Evolutionary conservation across 768 basidiomycete genomes (phyloP).

Genomic region (Boletus vinaceobasis): DNA sequence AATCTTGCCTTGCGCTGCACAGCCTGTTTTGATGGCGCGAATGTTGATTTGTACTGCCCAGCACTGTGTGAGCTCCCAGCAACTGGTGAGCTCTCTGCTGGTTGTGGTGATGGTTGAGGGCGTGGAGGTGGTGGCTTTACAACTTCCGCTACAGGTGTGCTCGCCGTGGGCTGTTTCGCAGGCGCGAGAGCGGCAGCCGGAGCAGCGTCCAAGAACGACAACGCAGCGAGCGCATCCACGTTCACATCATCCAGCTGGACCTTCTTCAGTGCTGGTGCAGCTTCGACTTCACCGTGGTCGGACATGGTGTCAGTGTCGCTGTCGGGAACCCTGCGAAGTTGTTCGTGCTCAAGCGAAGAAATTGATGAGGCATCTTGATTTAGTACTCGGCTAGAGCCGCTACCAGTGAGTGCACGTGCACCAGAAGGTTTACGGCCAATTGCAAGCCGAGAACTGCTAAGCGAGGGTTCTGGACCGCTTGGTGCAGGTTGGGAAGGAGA

Average conservation of each 20-base stretch:
- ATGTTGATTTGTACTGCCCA: slow-evolving; percentile 73
- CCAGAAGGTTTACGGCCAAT: slow-evolving; percentile 74
- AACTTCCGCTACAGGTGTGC: slow-evolving; percentile 2
- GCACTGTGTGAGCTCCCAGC: slow-evolving; percentile 26
- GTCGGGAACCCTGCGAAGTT: slow-evolving; percentile 25
- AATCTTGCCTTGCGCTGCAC: slow-evolving; percentile 80
- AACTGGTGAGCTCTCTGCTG: slow-evolving; percentile 27
- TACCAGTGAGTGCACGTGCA: slow-evolving; percentile 62
- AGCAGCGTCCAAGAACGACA: slow-evolving; percentile 65
- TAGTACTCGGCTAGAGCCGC: slow-evolving; percentile 35
- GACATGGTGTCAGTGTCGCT: slow-evolving; percentile 35
- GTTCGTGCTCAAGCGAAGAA: slow-evolving; percentile 37
- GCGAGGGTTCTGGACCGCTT: slow-evolving; percentile 31
- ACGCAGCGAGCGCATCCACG: slow-evolving; percentile 72
- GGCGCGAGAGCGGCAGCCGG: slow-evolving; percentile 18
- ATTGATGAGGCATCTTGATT: slow-evolving; percentile 33
- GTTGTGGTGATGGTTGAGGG: slow-evolving; percentile 31
- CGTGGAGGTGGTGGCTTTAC: slow-evolving; percentile 26
- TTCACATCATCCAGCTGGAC: slow-evolving; percentile 45
- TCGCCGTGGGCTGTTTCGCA: slow-evolving; percentile 7
- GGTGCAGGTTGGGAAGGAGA: slow-evolving; percentile 19
- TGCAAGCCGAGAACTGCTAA: slow-evolving; percentile 36
- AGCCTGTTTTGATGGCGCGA: slow-evolving; percentile 81
- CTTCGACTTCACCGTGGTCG: slow-evolving; percentile 12
- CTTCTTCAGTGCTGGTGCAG: slow-evolving; percentile 9